A percentile compares a stretch with the other conserved stretches of the same genome.
Conservation (phyloP, 371 early-diverging fungal species). For the Mucor piriformis region DNA sequence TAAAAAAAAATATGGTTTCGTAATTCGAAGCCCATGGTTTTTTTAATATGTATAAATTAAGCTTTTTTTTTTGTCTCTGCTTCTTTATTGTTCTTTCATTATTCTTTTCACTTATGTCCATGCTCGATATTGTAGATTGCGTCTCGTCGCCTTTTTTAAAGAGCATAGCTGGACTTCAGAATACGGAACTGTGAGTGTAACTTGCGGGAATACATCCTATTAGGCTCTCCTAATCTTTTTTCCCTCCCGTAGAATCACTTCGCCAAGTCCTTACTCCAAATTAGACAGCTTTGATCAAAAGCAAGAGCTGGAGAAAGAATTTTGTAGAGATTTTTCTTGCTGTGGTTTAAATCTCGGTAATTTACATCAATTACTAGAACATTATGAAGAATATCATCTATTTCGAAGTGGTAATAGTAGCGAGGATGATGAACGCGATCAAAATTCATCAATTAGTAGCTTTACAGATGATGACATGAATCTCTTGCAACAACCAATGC, state of each 20-base stretch:
- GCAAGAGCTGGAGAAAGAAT: slow-evolving; percentile 80
- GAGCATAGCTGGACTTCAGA: slow-evolving; percentile 5
- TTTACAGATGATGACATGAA: neutral
- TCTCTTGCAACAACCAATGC: neutral
- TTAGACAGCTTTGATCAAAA: slow-evolving; percentile 34
- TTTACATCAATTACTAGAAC: slow-evolving; percentile 89
- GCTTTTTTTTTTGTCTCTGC: neutral
- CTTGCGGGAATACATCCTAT: no score
- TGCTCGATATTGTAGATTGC: slow-evolving; percentile 4
- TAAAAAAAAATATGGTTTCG: neutral
- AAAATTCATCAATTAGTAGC: slow-evolving; percentile 1
- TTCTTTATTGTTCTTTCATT: neutral
- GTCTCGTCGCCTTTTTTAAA: slow-evolving; percentile 20
- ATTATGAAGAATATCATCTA: slow-evolving; percentile 90
- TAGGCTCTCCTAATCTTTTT: no score
- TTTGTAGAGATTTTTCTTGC: slow-evolving; percentile 90
- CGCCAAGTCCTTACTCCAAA: slow-evolving; percentile 11
- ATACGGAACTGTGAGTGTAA: slow-evolving; percentile 4
- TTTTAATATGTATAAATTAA: neutral
- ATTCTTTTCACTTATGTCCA: neutral
- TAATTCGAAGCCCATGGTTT: slow-evolving; percentile 2
- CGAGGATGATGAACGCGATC: slow-evolving; percentile 25
- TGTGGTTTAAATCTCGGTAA: slow-evolving; percentile 79
- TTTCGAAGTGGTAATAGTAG: slow-evolving; percentile 56
- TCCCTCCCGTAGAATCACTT: neutral